Evolutionary conservation across 768 basidiomycete genomes (phyloP).

Genomic region (Collybiopsis luxurians): DNA sequence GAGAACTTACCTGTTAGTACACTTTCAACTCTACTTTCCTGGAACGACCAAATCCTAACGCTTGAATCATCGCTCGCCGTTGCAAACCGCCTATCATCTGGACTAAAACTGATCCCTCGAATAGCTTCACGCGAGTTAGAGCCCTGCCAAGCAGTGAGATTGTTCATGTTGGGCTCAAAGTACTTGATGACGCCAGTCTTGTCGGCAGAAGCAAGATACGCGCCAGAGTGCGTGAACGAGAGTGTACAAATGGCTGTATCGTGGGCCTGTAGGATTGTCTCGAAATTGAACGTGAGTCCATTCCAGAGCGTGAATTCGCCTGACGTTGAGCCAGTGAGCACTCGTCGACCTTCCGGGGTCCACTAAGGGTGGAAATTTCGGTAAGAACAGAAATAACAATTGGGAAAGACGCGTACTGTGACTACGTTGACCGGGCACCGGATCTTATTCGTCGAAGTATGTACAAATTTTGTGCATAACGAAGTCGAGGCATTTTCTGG

Average conservation of each 20-base stretch:
- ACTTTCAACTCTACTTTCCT: constrained; percentile 86
- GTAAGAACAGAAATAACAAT: background rate
- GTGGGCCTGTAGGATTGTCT: constrained; percentile 98
- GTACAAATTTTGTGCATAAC: constrained; percentile 94
- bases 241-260: constrained; percentile 92
- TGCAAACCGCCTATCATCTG: constrained; percentile 88
- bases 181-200: constrained; percentile 96
- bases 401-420: constrained; percentile 52
- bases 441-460: constrained; percentile 98
- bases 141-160: constrained; percentile 89
- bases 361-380: constrained; percentile 43
- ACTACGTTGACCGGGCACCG: constrained; percentile 96
- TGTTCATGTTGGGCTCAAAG: constrained; percentile 99
- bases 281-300: constrained; percentile 98
- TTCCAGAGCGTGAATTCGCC: constrained; percentile 99
- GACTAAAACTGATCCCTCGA: constrained; percentile 87
- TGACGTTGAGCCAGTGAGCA: constrained; percentile 92
- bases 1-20: constrained; percentile 67
- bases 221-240: constrained; percentile 89
- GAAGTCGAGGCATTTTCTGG: constrained; percentile 90
- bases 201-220: constrained; percentile 90
- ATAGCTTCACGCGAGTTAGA: constrained; percentile 88
- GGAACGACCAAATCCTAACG: constrained; percentile 93
- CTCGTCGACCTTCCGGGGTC: constrained; percentile 93
- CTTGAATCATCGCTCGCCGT: constrained; percentile 96